A percentile compares a stretch with the other conserved stretches of the same genome.
Evolutionary conservation across 2,329 filamentous ascomycete genomes (phyloP).

Genomic region (Sordariomycetes sp.): DNA sequence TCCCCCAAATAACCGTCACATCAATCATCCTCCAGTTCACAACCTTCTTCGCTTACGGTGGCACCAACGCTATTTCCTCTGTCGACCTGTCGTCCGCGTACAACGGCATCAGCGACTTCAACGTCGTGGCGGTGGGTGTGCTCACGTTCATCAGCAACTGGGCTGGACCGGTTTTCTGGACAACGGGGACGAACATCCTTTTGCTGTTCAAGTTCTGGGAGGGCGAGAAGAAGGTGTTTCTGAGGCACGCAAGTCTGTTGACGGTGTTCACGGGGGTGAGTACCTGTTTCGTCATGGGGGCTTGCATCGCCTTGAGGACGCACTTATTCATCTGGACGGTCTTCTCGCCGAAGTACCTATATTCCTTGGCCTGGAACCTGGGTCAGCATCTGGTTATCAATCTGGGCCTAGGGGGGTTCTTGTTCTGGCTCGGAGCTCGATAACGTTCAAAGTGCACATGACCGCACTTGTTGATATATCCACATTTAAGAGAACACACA

Average conservation of each 20-base stretch:
- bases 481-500: too few species aligned
- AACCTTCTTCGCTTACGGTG: constrained; percentile 84
- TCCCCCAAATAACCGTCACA: constrained; percentile 56
- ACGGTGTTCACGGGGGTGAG: constrained; percentile 63
- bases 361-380: constrained; percentile 79
- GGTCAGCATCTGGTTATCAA: constrained; percentile 74
- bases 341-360: constrained; percentile 94
- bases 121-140: constrained; percentile 67
- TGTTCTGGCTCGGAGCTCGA: constrained; percentile 45
- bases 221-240: constrained; percentile 22
- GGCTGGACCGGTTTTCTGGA: constrained; percentile 86
- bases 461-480: too few species aligned
- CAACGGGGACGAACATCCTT: constrained; percentile 53
- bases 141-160: constrained; percentile 87
- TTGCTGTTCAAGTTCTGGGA: constrained; percentile 31
- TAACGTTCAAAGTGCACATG: too few species aligned
- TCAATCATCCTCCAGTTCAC: constrained; percentile 70
- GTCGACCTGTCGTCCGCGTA: constrained; percentile 92
- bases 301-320: constrained; percentile 73
- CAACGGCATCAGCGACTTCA: constrained; percentile 80
- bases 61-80: constrained; percentile 91
- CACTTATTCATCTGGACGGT: constrained; percentile 99
- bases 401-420: constrained; percentile 47
- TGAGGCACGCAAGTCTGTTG: constrained; percentile 49
- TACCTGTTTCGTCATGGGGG: constrained; percentile 71